These are phyloP conservation scores for Candida boleticola DNA, from an alignment of 805 yeast species.

Conservation along the genomic window DNA sequence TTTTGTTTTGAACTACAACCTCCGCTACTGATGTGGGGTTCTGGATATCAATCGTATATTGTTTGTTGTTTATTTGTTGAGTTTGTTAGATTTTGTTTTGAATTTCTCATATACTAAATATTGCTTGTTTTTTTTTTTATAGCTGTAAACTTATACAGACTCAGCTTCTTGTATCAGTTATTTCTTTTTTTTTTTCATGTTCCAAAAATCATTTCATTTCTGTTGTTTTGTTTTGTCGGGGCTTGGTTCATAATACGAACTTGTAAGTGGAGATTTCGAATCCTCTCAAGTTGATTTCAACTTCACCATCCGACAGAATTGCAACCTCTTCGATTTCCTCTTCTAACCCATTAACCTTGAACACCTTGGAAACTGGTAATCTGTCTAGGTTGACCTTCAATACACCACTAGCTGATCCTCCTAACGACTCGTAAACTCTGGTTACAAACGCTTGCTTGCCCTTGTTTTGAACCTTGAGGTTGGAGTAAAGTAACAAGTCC, in stretches of 20 bases:
- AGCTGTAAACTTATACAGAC: too few species aligned
- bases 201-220: neutral
- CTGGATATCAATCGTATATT: too few species aligned
- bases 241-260: conserved; percentile 37
- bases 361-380: conserved; percentile 45
- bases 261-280: conserved; percentile 75
- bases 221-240: conserved; percentile 3
- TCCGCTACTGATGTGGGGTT: too few species aligned
- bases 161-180: too few species aligned
- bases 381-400: conserved; percentile 39
- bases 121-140: neutral
- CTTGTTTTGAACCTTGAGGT: conserved; percentile 43
- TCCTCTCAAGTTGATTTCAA: conserved; percentile 52
- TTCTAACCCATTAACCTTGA: conserved; percentile 60
- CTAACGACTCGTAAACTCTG: conserved; percentile 84
- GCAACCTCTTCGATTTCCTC: conserved; percentile 43
- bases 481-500: conserved; percentile 46
- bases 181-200: conserved; percentile 1
- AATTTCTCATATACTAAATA: neutral
- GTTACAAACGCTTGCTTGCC: conserved; percentile 52
- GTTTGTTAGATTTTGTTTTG: neutral
- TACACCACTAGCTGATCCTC: conserved; percentile 65
- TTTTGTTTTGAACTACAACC: too few species aligned
- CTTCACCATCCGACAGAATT: conserved; percentile 32
- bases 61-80: too few species aligned